Conservation (phyloP, 139 green algal genomes). For the Picochlorum sp. region DNA sequence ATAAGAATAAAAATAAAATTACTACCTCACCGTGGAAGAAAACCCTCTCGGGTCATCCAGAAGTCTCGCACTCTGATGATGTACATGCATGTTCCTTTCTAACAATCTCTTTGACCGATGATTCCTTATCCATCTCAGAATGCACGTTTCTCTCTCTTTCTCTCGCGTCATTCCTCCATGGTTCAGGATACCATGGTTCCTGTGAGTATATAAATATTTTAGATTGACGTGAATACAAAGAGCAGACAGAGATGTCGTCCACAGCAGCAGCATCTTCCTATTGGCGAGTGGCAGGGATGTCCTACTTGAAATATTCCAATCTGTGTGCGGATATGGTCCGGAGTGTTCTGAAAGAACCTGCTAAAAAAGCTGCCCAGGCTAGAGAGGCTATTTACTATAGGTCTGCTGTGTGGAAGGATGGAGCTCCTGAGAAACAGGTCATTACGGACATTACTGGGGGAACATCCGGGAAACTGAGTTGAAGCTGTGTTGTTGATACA, state of each 20-base stretch:
- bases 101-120: too few species aligned
- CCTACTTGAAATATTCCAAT: constrained; percentile 70
- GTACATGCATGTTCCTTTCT: too few species aligned
- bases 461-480: constrained; percentile 10
- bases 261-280: constrained; percentile 43
- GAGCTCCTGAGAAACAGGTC: constrained; percentile 39
- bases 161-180: too few species aligned
- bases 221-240: too few species aligned
- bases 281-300: constrained; percentile 63
- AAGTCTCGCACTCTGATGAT: neutral
- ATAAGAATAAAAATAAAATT: neutral
- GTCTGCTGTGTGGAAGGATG: constrained; percentile 50
- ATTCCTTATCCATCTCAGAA: too few species aligned
- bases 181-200: too few species aligned
- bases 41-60: neutral
- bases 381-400: constrained; percentile 63
- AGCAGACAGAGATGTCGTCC: constrained; percentile 37
- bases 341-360: constrained; percentile 60
- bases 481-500: too few species aligned
- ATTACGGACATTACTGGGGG: constrained; percentile 34
- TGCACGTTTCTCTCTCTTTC: too few species aligned
- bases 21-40: too few species aligned
- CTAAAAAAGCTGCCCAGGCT: constrained; percentile 40
- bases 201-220: too few species aligned
- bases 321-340: constrained; percentile 60